Evolutionary conservation across 2,329 filamentous ascomycete genomes (phyloP).

Genomic region (Ophiostoma novo-ulmi): DNA sequence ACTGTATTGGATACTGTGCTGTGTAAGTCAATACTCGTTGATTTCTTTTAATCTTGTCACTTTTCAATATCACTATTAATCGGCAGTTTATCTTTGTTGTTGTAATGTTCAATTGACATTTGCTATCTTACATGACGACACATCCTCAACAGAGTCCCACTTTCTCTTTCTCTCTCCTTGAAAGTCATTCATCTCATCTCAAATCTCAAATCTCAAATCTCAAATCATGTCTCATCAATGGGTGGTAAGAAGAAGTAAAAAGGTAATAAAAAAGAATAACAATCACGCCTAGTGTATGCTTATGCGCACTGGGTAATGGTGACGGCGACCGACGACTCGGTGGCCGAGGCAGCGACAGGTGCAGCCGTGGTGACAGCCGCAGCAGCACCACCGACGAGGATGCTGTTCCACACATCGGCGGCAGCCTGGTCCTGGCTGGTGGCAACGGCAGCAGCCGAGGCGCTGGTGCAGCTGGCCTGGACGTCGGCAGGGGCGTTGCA

Average conservation of each 20-base stretch:
- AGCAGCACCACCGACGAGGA: slow-evolving; percentile 27
- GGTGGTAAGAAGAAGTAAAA: not conserved
- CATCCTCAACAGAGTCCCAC: slow-evolving; percentile 14
- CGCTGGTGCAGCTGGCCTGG: slow-evolving; percentile 31
- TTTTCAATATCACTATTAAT: not conserved
- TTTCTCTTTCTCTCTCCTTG: not conserved
- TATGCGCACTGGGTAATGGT: slow-evolving; percentile 29
- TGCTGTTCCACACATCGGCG: slow-evolving; percentile 35
- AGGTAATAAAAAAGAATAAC: not conserved
- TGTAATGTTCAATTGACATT: not conserved
- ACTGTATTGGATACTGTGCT: not conserved
- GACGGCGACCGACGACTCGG: slow-evolving; percentile 26
- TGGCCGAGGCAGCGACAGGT: slow-evolving; percentile 15
- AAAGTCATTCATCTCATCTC: not conserved
- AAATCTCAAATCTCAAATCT: not conserved
- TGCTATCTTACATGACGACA: slow-evolving; percentile 12
- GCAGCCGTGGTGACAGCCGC: slow-evolving; percentile 19
- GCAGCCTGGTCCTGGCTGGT: slow-evolving; percentile 33
- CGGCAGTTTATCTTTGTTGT: not conserved
- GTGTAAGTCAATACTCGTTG: not conserved
- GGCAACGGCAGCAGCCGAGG: slow-evolving; percentile 31
- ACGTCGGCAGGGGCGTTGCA: slow-evolving; percentile 35
- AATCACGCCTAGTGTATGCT: not conserved
- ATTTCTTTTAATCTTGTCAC: not conserved
- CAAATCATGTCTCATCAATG: slow-evolving; percentile 5